A percentile compares a stretch with the other conserved stretches of the same genome.
Evolutionary conservation across 345 rosid species (phyloP).

Genomic region (Hypericum perforatum): DNA sequence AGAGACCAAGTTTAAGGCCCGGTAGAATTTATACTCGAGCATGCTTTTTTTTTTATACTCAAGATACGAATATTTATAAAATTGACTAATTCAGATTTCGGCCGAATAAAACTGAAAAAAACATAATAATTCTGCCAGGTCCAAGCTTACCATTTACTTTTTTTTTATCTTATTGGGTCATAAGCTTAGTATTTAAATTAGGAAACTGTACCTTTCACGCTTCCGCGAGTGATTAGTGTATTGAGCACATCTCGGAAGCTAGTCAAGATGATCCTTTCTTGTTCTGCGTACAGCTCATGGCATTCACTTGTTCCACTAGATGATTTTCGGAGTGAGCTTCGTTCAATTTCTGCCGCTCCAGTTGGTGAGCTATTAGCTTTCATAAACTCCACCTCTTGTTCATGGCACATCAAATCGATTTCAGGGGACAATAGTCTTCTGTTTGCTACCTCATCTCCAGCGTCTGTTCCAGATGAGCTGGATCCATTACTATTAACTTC

Average conservation of each 20-base stretch:
- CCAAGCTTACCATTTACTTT: too few relatives aligned
- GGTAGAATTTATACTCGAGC: too few relatives aligned
- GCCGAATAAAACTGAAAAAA: too few relatives aligned
- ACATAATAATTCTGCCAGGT: too few relatives aligned
- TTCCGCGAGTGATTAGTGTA: constrained; percentile 34
- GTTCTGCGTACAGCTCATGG: constrained; percentile 36
- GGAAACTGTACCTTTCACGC: constrained; percentile 35
- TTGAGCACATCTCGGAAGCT: constrained; percentile 43
- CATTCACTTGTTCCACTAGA: constrained; percentile 13
- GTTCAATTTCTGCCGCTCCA: not conserved
- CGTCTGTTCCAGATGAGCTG: constrained; percentile 10
- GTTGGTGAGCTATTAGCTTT: constrained; percentile 14
- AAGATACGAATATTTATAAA: too few relatives aligned
- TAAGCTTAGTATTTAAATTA: not conserved
- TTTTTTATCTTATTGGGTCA: not conserved
- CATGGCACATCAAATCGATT: constrained; percentile 59
- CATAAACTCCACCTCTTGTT: constrained; percentile 26
- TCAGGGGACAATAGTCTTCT: constrained; percentile 37
- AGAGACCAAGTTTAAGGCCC: too few relatives aligned
- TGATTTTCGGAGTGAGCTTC: constrained; percentile 8
- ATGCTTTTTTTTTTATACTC: too few relatives aligned
- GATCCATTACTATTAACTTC: constrained; percentile 17
- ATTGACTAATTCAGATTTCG: too few relatives aligned
- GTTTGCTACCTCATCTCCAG: constrained; percentile 8
- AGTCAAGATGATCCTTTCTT: constrained; percentile 45